A percentile compares a stretch with the other conserved stretches of the same genome.
phyloP scores from a whole-genome alignment of 495 filamentous ascomycete species.

The Hypoxylon rickii region DNA sequence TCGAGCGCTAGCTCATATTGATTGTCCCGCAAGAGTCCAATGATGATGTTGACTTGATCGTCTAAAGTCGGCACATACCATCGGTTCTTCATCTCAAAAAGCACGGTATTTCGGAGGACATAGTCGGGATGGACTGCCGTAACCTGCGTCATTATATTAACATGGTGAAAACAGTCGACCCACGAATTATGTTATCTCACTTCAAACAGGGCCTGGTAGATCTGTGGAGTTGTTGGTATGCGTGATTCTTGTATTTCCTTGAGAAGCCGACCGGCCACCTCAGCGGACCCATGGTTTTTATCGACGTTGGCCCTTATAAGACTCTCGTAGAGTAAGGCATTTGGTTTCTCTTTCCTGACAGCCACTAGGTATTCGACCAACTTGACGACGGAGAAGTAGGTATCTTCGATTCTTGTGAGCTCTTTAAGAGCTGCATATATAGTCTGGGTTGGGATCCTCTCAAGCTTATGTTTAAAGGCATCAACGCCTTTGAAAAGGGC shows the following conservation, averaged over 20 bases:
- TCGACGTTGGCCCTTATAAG: conserved; percentile 73
- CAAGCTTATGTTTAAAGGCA: conserved; percentile 22
- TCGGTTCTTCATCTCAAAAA: conserved; percentile 68
- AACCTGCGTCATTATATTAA: conserved; percentile 51
- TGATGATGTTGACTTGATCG: conserved; percentile 69
- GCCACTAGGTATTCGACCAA: conserved; percentile 63
- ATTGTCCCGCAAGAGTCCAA: conserved; percentile 76
- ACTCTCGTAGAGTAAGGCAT: conserved; percentile 68
- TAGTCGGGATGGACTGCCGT: conserved; percentile 88
- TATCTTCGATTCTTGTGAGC: conserved; percentile 36
- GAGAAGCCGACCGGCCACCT: conserved; percentile 61
- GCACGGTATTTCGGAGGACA: conserved; percentile 68
- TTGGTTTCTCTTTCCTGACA: conserved; percentile 65
- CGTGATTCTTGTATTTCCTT: conserved; percentile 68
- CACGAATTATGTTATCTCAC: conserved; percentile 44
- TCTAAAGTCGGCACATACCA: conserved; percentile 69
- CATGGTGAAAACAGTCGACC: neutral
- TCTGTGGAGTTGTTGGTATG: conserved; percentile 63
- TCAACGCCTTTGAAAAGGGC: conserved; percentile 17
- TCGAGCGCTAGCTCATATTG: conserved; percentile 83
- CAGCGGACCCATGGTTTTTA: conserved; percentile 64
- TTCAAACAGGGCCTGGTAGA: conserved; percentile 74
- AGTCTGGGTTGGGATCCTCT: conserved; percentile 34
- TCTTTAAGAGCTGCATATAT: conserved; percentile 55
- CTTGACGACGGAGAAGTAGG: conserved; percentile 39